Percentiles rank a stretch among this genome's conserved stretches.
Conservation (phyloP, 768 basidiomycete species). For the Vishniacozyma victoriae region DNA sequence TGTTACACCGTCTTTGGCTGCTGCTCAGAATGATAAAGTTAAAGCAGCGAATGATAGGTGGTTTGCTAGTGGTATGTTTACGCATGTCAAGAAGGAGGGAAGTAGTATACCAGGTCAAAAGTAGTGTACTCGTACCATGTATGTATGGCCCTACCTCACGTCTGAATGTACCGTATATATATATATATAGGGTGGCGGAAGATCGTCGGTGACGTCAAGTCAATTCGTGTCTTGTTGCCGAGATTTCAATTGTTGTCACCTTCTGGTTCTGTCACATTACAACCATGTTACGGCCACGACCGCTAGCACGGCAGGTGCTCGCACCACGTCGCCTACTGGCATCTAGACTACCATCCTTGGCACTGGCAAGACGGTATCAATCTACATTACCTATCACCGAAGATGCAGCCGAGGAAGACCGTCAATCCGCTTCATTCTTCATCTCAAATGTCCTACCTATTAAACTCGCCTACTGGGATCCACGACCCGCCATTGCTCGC, state of each 20-base stretch:
- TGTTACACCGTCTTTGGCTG: conserved; percentile 69
- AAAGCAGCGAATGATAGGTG: conserved; percentile 95
- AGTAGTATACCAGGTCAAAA: conserved; percentile 34
- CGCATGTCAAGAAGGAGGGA: conserved; percentile 43
- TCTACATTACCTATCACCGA: not conserved
- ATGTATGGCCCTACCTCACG: too few species aligned
- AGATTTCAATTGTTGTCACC: too few species aligned
- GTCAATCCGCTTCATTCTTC: conserved; percentile 33
- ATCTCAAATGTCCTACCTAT: conserved; percentile 46
- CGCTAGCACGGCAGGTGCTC: too few species aligned
- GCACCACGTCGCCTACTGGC: not conserved
- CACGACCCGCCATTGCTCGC: conserved; percentile 26
- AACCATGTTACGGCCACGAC: too few species aligned
- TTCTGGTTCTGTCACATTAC: too few species aligned
- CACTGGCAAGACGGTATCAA: not conserved
- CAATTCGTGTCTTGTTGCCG: too few species aligned
- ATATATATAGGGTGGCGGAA: too few species aligned
- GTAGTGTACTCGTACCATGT: not conserved
- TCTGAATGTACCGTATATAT: too few species aligned
- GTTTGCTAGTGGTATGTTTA: conserved; percentile 62
- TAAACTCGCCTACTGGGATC: conserved; percentile 33
- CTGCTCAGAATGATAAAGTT: conserved; percentile 65
- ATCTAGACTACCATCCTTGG: not conserved
- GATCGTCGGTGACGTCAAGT: too few species aligned
- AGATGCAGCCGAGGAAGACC: not conserved